Evolutionary conservation across 768 basidiomycete species (phyloP).

Genomic region (Fomitopsis pulvina): DNA sequence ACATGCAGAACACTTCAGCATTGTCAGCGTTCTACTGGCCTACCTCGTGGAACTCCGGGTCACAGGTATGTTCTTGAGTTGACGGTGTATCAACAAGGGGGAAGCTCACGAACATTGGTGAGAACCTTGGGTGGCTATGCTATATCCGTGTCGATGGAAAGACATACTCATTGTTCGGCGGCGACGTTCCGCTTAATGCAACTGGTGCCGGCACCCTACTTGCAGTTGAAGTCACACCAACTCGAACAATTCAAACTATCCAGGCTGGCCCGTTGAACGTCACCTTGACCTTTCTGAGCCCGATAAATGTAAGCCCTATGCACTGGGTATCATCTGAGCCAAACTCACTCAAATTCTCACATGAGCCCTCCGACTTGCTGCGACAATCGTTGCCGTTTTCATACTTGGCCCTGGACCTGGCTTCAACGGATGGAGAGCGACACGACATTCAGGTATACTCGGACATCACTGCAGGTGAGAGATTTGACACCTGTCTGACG

Average conservation of each 20-base stretch:
- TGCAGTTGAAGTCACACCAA: slow-evolving; percentile 26
- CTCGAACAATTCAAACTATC: slow-evolving; percentile 26
- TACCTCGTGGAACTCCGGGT: neutral
- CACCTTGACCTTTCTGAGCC: slow-evolving; percentile 32
- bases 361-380: slow-evolving; percentile 28
- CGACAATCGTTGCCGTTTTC: slow-evolving; percentile 33
- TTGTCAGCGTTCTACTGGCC: neutral
- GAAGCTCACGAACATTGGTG: too few relatives aligned
- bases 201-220: slow-evolving; percentile 4
- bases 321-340: neutral
- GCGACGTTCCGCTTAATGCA: neutral
- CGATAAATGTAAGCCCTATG: slow-evolving; percentile 26
- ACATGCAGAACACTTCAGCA: neutral
- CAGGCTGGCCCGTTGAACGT: slow-evolving; percentile 29
- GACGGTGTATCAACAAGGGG: too few relatives aligned
- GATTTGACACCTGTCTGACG: neutral
- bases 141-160: neutral
- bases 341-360: neutral
- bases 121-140: neutral
- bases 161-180: neutral
- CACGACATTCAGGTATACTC: slow-evolving; percentile 32
- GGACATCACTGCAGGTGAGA: slow-evolving; percentile 32
- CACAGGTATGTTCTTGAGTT: neutral
- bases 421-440: slow-evolving; percentile 23
- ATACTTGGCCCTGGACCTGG: slow-evolving; percentile 26